These are phyloP conservation scores for Saksenaea oblongispora DNA, from an alignment of 371 early-diverging fungal species.

Conservation along the genomic window DNA sequence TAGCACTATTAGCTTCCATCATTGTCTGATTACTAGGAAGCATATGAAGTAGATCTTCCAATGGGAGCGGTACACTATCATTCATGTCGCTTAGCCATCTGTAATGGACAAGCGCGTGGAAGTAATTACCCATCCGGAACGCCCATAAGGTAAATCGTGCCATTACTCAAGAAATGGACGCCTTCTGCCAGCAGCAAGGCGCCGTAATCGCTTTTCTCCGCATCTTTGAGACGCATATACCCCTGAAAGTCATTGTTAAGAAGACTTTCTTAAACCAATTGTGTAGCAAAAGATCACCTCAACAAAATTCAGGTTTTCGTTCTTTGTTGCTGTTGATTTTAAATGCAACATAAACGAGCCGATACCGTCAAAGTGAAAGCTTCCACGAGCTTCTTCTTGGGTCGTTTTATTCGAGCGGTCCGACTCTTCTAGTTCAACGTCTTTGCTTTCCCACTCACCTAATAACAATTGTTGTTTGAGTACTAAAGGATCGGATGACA, in stretches of 20 bases:
- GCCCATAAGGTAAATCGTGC: conserved; percentile 58
- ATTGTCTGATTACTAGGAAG: conserved; percentile 55
- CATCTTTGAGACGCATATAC: conserved; percentile 52
- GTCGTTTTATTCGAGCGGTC: conserved; percentile 25
- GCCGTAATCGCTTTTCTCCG: conserved; percentile 54
- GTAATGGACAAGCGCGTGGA: background rate
- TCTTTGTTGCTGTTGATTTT: conserved; percentile 45
- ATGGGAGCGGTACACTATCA: conserved; percentile 32
- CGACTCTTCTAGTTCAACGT: conserved; percentile 16
- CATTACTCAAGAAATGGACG: conserved; percentile 57
- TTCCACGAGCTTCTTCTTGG: conserved; percentile 33
- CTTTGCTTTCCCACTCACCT: conserved; percentile 44
- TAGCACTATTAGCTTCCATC: conserved; percentile 14
- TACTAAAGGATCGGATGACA: background rate
- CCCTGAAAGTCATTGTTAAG: conserved; percentile 34
- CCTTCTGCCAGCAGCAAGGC: conserved; percentile 57
- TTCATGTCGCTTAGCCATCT: background rate
- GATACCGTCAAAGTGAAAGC: conserved; percentile 31
- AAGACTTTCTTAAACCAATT: background rate
- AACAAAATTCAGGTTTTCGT: conserved; percentile 52
- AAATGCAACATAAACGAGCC: conserved; percentile 52
- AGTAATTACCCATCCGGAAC: conserved; percentile 53
- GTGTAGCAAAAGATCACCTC: conserved; percentile 34
- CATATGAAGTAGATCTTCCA: conserved; percentile 57
- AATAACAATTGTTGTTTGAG: background rate